A percentile compares a stretch with the other conserved stretches of the same genome.
Conservation (phyloP, 78 protist genomes). For the Dictyostelium capitatum region DNA sequence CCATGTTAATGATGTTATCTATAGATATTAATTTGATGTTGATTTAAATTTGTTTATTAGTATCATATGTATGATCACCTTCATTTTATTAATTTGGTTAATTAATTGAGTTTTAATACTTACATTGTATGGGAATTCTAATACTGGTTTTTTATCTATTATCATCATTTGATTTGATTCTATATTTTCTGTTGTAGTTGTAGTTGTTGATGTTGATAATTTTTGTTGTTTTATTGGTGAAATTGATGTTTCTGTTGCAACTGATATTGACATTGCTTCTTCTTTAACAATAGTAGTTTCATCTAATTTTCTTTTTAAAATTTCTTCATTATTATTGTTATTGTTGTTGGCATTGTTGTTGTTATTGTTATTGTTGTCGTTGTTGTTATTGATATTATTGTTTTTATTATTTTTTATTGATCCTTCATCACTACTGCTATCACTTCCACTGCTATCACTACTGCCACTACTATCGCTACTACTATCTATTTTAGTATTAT, state of each 20-base stretch:
- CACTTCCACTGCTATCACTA: neutral
- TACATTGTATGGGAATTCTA: conserved; percentile 60
- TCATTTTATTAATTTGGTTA: too few species aligned
- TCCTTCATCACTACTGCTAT: neutral
- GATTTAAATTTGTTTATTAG: neutral
- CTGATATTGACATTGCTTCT: neutral
- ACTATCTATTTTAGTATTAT: neutral
- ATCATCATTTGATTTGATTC: neutral
- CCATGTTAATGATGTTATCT: conserved; percentile 57
- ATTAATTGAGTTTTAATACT: neutral
- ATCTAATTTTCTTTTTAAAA: neutral
- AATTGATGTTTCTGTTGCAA: neutral
- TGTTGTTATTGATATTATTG: neutral
- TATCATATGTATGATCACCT: neutral
- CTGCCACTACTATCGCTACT: neutral
- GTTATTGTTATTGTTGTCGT: neutral
- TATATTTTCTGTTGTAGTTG: neutral
- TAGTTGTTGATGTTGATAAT: neutral
- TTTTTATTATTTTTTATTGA: neutral
- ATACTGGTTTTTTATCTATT: neutral
- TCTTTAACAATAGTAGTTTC: neutral
- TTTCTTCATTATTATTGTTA: neutral
- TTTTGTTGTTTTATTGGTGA: neutral
- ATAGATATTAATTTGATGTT: neutral
- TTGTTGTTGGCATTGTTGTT: neutral